Evolutionary conservation across 2,329 filamentous ascomycete genomes (phyloP).

Genomic region (Alternaria solani): DNA sequence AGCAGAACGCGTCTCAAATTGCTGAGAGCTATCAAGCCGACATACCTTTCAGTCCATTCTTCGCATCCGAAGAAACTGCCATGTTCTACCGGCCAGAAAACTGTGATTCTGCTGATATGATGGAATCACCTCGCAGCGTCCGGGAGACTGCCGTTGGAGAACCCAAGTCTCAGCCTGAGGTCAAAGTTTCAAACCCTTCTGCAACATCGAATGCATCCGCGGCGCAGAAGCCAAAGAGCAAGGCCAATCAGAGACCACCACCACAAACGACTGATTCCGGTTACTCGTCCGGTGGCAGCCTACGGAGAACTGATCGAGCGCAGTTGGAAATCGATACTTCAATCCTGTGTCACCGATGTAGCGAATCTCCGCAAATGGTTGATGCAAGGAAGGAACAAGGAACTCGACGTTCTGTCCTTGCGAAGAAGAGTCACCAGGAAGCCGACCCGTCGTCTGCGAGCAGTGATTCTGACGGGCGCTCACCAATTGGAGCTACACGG

Average conservation of each 20-base stretch:
- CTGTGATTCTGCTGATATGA: conserved; percentile 13
- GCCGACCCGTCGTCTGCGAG: background rate
- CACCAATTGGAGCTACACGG: conserved; percentile 8
- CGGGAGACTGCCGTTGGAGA: conserved; percentile 32
- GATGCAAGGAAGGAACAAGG: background rate
- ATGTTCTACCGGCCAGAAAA: background rate
- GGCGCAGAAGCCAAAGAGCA: conserved; percentile 14
- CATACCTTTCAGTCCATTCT: conserved; percentile 38
- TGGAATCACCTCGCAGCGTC: conserved; percentile 31
- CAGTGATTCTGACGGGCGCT: background rate
- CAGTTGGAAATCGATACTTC: conserved; percentile 19
- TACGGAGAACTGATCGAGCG: conserved; percentile 19
- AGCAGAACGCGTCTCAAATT: conserved; percentile 28
- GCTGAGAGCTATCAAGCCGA: conserved; percentile 43
- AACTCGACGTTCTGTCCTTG: background rate
- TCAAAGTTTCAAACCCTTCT: conserved; percentile 8
- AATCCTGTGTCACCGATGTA: conserved; percentile 13
- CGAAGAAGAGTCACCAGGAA: background rate
- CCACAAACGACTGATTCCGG: conserved; percentile 50
- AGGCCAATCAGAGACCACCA: conserved; percentile 27
- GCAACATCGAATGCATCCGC: conserved; percentile 14
- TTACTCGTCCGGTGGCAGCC: conserved; percentile 51
- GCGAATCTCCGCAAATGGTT: conserved; percentile 8
- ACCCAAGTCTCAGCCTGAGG: conserved; percentile 15
- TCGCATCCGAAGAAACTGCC: background rate